Base-by-base conservation (phyloP, 2,329 filamentous ascomycete species). In the Cercospora nicotianae region DNA sequence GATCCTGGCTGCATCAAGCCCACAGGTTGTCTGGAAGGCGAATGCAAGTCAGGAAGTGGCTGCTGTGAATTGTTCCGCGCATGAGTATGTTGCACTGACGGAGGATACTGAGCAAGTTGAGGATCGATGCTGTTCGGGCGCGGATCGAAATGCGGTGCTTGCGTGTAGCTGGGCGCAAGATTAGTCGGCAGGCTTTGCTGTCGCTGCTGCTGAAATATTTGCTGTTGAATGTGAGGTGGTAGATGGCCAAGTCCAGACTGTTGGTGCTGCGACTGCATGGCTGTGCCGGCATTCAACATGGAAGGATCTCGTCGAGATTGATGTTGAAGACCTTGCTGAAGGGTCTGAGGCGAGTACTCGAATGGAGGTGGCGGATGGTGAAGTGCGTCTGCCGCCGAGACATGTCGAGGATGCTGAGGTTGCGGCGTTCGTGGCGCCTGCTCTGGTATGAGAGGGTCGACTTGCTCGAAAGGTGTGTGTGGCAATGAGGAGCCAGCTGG, bases 371-470 rank as follows among this genome's bases (percentile, higher is more conserved):
- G 83, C 26, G 81, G 81, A 42, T 82, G 80, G 33, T 83, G 81
- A 69, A 85, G 81, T n/a, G 26, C 53, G 26, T 58, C 79, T 45
- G 80, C 82, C 16, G 84, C 77, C 20, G 82, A 81, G 30, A 84
- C 83, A 48, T 78, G 72, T 36, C 73, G 73, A 18, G 74, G 72
- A 74, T 87, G 84, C 57, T 81, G 80, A 33, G 81, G 75, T 60
- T 89, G 87, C 57, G 88, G 87, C 51, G 85, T 87, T 48, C 80
- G 81, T 13, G 88, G 87, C 74, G 86, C 83, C 30, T 69, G 67
- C 51, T 84, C 76, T 23, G 84, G 82, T 28, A 85, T 82, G 16
- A 62, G 18, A 5, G 78, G 76, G 61, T 82, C 79, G 18, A 82
- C 81, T 69, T 87, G 85, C 13, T 90, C 86, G 33, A 86, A 61